Evolutionary conservation across 345 rosid species (phyloP).

Genomic region (Salix koriyanagi): DNA sequence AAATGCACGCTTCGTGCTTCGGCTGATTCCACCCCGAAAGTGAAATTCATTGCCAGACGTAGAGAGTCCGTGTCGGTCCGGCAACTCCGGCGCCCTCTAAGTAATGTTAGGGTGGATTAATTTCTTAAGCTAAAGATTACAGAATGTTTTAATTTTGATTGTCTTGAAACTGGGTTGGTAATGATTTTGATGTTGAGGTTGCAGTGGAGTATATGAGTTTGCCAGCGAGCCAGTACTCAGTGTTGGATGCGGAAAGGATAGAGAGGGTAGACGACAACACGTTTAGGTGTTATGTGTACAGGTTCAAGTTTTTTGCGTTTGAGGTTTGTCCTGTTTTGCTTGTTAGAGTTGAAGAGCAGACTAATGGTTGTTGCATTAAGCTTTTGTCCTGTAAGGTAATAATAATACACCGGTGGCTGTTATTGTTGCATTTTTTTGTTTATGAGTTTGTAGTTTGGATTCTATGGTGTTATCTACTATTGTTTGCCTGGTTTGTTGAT

Average conservation of each 20-base stretch:
- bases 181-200: neutral
- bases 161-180: neutral
- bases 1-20: constrained; percentile 41
- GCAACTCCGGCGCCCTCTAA: constrained; percentile 75
- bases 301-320: constrained; percentile 75
- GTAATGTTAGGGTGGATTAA: constrained; percentile 40
- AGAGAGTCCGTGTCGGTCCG: constrained; percentile 65
- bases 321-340: constrained; percentile 94
- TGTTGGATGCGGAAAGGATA: constrained; percentile 95
- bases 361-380: constrained; percentile 84
- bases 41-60: constrained; percentile 74
- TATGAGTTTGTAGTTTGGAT: neutral
- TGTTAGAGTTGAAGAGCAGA: constrained; percentile 81
- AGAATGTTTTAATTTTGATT: neutral
- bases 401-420: neutral
- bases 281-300: constrained; percentile 79
- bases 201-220: constrained; percentile 90
- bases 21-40: constrained; percentile 50
- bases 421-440: too few relatives aligned
- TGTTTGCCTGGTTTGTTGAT: constrained; percentile 1
- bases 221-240: constrained; percentile 97
- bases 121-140: neutral
- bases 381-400: constrained; percentile 84
- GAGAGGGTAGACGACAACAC: constrained; percentile 87
- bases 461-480: neutral